These are phyloP conservation scores for Melampsora larici-populina DNA, from an alignment of 1,284 basidiomycete species.

Conservation along the genomic window DNA sequence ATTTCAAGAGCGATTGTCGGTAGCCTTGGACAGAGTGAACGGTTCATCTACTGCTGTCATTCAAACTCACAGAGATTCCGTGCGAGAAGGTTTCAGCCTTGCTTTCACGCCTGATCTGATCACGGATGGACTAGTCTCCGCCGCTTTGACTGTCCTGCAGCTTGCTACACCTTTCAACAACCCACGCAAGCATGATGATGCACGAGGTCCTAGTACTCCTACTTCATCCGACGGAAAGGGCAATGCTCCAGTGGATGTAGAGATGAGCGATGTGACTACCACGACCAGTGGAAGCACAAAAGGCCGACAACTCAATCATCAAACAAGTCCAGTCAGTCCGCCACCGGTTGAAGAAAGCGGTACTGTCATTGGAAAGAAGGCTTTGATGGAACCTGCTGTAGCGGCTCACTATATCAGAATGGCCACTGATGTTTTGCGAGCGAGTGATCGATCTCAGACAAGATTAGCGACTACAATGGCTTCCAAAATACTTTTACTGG, in stretches of 20 bases:
- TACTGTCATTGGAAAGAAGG: slow-evolving; percentile 2
- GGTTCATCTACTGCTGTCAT: slow-evolving; percentile 40
- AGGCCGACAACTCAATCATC: neutral
- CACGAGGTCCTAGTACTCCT: slow-evolving; percentile 15
- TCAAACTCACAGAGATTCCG: slow-evolving; percentile 42
- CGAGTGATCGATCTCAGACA: slow-evolving; percentile 38
- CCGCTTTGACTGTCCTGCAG: slow-evolving; percentile 39
- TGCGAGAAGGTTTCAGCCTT: slow-evolving; percentile 39
- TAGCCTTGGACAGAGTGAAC: slow-evolving; percentile 39
- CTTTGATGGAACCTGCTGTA: slow-evolving; percentile 39
- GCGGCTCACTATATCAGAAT: slow-evolving; percentile 40
- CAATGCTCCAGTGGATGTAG: slow-evolving; percentile 17
- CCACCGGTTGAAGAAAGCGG: neutral
- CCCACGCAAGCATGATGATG: neutral
- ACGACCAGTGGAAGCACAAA: neutral
- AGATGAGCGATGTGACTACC: slow-evolving; percentile 19
- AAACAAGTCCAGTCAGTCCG: slow-evolving; percentile 5
- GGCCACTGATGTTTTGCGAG: slow-evolving; percentile 35
- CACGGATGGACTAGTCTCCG: slow-evolving; percentile 38
- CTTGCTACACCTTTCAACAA: slow-evolving; percentile 29
- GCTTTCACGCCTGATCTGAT: slow-evolving; percentile 40
- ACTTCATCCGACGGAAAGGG: slow-evolving; percentile 13
- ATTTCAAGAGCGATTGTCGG: slow-evolving; percentile 30
- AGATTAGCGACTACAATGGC: slow-evolving; percentile 41
- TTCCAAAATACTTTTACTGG: slow-evolving; percentile 30